These are phyloP conservation scores for Anthracocystis panici-leucophaei DNA, from an alignment of 1,284 basidiomycete species.

Conservation along the genomic window DNA sequence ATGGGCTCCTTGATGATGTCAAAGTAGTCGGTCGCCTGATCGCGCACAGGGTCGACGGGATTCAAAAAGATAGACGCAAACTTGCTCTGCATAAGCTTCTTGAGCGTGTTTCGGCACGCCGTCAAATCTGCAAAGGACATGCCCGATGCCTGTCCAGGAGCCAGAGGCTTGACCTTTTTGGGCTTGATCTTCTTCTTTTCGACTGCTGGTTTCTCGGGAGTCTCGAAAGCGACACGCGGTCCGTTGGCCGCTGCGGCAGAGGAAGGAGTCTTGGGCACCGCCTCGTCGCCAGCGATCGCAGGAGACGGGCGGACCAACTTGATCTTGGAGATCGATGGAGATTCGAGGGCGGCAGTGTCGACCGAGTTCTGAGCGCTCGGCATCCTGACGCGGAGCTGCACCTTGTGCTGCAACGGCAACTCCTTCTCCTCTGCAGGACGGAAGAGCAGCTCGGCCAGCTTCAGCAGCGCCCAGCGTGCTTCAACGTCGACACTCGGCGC, in stretches of 20 bases:
- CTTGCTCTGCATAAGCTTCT: conserved; percentile 78
- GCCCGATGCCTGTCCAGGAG: conserved; percentile 77
- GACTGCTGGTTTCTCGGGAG: conserved; percentile 59
- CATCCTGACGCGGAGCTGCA: conserved; percentile 75
- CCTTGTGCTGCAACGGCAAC: conserved; percentile 58
- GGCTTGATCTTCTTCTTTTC: conserved; percentile 67
- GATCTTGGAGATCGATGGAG: conserved; percentile 50
- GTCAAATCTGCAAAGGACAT: conserved; percentile 84
- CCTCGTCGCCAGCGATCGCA: conserved; percentile 19
- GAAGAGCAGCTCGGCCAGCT: conserved; percentile 90
- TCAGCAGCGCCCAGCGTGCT: conserved; percentile 89
- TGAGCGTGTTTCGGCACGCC: conserved; percentile 82
- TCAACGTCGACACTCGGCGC: conserved; percentile 78
- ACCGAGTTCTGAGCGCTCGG: conserved; percentile 44
- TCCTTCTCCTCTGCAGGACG: conserved; percentile 73
- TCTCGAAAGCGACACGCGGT: conserved; percentile 55
- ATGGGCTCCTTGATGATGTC: conserved; percentile 91
- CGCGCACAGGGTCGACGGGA: conserved; percentile 78
- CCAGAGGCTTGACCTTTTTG: conserved; percentile 67
- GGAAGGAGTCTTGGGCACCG: conserved; percentile 14
- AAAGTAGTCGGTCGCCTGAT: conserved; percentile 76
- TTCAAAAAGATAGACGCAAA: conserved; percentile 81
- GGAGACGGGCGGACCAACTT: conserved; percentile 43
- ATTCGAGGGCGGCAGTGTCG: conserved; percentile 25
- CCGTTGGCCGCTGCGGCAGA: conserved; percentile 16